A percentile compares a stretch with the other conserved stretches of the same genome.
Conservation (phyloP, 2,329 filamentous ascomycete genomes). For the Calcarisporium arbuscula region DNA sequence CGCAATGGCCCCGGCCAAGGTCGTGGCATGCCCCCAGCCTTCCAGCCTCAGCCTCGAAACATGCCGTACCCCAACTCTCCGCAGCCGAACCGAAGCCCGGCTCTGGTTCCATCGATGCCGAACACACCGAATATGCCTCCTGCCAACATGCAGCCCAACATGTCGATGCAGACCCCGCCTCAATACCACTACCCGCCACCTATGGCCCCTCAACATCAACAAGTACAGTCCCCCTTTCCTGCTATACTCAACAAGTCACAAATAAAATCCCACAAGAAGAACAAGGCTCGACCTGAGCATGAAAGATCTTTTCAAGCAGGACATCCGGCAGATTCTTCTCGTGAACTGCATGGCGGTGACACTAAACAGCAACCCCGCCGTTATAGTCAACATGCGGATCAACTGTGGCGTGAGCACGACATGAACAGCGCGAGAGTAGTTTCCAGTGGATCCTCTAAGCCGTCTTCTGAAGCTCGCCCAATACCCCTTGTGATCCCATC, state of each 20-base stretch:
- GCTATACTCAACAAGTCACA: constrained; percentile 24
- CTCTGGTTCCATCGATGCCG: constrained; percentile 58
- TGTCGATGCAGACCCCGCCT: constrained; percentile 59
- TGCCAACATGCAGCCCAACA: constrained; percentile 45
- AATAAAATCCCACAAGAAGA: constrained; percentile 38
- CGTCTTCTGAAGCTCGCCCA: constrained; percentile 7
- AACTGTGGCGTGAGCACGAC: constrained; percentile 22
- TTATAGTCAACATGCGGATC: constrained; percentile 40
- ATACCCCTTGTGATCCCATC: constrained; percentile 7
- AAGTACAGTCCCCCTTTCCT: constrained; percentile 48
- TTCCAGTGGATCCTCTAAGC: constrained; percentile 13
- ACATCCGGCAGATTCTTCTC: constrained; percentile 31
- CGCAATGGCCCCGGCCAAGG: constrained; percentile 39
- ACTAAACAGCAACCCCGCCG: constrained; percentile 31
- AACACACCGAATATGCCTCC: constrained; percentile 63
- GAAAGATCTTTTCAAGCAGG: constrained; percentile 37
- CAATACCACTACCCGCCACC: constrained; percentile 56
- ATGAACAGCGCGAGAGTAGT: constrained; percentile 13
- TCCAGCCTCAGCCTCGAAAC: constrained; percentile 37
- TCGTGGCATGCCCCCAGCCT: constrained; percentile 45
- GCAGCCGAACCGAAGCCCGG: constrained; percentile 59
- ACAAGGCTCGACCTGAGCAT: constrained; percentile 37
- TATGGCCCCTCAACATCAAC: constrained; percentile 54
- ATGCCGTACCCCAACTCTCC: constrained; percentile 55
- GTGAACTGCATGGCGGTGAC: constrained; percentile 27